Evolutionary conservation across 805 yeast species (phyloP).

Genomic region (Schwanniomyces pseudopolymorphus): DNA sequence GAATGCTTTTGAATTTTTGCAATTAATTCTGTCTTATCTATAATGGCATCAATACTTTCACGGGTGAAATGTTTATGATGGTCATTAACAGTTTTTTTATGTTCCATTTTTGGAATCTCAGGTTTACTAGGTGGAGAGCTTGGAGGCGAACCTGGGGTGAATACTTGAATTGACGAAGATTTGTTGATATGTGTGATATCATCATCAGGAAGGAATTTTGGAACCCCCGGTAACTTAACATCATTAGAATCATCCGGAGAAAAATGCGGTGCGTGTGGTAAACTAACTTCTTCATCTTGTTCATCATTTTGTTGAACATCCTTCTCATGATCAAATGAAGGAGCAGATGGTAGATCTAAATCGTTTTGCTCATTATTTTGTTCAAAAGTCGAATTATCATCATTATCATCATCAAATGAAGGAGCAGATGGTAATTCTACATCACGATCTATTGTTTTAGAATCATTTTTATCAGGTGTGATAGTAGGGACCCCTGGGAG

Average conservation of each 20-base stretch:
- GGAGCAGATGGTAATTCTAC: not conserved
- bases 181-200: conserved; percentile 37
- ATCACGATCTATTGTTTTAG: not conserved
- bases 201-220: conserved; percentile 40
- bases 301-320: too few relatives aligned
- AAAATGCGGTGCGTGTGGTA: conserved; percentile 43
- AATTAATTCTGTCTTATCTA: conserved; percentile 56
- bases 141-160: conserved; percentile 19
- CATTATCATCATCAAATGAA: not conserved
- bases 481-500: conserved; percentile 21
- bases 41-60: conserved; percentile 47
- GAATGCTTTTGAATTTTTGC: conserved; percentile 65
- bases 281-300: conserved; percentile 8
- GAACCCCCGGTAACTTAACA: conserved; percentile 42
- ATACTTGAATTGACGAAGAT: conserved; percentile 35
- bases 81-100: not conserved
- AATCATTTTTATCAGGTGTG: conserved; percentile 1
- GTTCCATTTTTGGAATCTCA: not conserved
- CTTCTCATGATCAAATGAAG: not conserved
- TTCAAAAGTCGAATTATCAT: not conserved
- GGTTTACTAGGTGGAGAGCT: not conserved
- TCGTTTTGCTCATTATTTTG: not conserved
- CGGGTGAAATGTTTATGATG: conserved; percentile 17
- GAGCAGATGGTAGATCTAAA: not conserved
- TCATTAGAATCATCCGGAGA: conserved; percentile 23